Conservation (phyloP, 805 yeast genomes). For the Myxozyma lipomycoides region DNA sequence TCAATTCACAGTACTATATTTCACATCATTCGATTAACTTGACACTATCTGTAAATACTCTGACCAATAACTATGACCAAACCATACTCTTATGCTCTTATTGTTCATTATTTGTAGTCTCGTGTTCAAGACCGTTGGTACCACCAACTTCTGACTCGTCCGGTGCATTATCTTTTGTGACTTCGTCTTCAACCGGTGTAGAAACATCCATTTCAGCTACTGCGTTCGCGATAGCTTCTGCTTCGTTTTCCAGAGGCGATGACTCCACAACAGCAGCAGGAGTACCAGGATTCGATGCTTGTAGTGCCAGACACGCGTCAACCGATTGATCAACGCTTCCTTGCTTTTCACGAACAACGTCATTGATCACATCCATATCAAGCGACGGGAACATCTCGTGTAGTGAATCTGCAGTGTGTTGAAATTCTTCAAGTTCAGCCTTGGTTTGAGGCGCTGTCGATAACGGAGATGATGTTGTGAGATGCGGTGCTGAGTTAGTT, state of each 20-base stretch:
- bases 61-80: too few relatives aligned
- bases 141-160: too few relatives aligned
- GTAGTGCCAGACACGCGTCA: slow-evolving; percentile 49
- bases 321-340: slow-evolving; percentile 70
- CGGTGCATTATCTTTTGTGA: too few relatives aligned
- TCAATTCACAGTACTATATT: too few relatives aligned
- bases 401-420: slow-evolving; percentile 48
- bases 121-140: too few relatives aligned
- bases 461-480: background rate
- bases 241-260: background rate
- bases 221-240: background rate
- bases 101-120: too few relatives aligned
- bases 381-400: slow-evolving; percentile 70
- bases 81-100: too few relatives aligned
- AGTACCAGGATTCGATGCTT: background rate
- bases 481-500: background rate
- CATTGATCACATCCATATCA: slow-evolving; percentile 64
- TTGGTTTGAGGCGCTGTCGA: slow-evolving; percentile 1
- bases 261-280: background rate
- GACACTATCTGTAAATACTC: too few relatives aligned
- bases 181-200: too few relatives aligned
- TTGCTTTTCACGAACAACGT: slow-evolving; percentile 61
- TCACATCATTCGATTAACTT: too few relatives aligned
- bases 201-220: background rate
- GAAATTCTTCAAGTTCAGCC: slow-evolving; percentile 38